Percentiles rank a stretch among this genome's conserved stretches.
Conservation (phyloP, 345 rosid genomes). For the Balakata baccata region DNA sequence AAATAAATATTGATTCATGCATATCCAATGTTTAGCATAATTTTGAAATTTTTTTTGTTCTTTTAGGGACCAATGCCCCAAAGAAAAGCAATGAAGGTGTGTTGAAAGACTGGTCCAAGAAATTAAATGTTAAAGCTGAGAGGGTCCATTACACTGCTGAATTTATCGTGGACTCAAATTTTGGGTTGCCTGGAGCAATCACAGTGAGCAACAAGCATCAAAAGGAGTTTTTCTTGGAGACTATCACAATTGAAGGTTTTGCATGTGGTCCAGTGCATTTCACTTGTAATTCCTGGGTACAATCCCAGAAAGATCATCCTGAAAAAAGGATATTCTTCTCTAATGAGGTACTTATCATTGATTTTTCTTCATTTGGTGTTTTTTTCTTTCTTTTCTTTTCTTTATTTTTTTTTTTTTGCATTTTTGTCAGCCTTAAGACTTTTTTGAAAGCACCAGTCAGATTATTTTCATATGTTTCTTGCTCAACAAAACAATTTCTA, state of each 20-base stretch:
- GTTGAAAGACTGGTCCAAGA: constrained; percentile 82
- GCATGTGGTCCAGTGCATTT: constrained; percentile 81
- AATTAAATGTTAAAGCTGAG: constrained; percentile 67
- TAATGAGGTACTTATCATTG: constrained; percentile 54
- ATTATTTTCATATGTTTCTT: not conserved
- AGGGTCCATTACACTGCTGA: constrained; percentile 85
- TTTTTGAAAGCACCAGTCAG: constrained; percentile 11
- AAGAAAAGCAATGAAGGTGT: constrained; percentile 76
- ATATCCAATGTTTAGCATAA: too few species aligned
- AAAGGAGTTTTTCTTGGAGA: constrained; percentile 81
- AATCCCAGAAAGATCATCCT: constrained; percentile 62
- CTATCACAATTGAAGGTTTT: constrained; percentile 82
- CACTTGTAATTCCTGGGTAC: constrained; percentile 96
- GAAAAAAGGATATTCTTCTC: constrained; percentile 70
- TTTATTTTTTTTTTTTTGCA: too few species aligned
- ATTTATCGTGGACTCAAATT: constrained; percentile 61
- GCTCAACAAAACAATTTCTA: not conserved
- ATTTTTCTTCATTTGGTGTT: not conserved
- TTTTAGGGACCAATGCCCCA: constrained; percentile 65
- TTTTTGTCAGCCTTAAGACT: constrained; percentile 7
- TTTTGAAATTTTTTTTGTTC: not conserved
- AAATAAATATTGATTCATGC: not conserved
- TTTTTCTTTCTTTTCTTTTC: too few species aligned
- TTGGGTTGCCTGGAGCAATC: constrained; percentile 90
- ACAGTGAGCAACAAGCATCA: constrained; percentile 81